phyloP scores from a whole-genome alignment of 2,329 filamentous ascomycete genomes.

The Sclerotinia minor region DNA sequence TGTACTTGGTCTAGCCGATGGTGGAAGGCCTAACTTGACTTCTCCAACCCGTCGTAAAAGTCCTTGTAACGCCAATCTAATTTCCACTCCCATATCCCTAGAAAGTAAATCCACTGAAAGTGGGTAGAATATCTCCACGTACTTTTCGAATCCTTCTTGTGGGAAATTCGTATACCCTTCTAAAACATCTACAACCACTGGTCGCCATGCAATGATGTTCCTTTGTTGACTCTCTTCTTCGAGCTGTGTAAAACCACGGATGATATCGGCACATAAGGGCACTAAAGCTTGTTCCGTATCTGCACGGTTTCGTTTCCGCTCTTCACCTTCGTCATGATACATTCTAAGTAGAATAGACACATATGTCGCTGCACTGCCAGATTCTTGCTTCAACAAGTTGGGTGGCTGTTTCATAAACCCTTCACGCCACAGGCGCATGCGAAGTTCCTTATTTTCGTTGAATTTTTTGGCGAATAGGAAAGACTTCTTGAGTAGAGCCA shows the following conservation, averaged over 20 bases:
- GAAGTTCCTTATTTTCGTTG: slow-evolving; percentile 94
- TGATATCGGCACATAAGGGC: slow-evolving; percentile 92
- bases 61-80: slow-evolving; percentile 74
- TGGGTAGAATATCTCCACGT: slow-evolving; percentile 83
- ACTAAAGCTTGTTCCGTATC: slow-evolving; percentile 92
- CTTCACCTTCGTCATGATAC: slow-evolving; percentile 87
- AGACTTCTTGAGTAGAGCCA: slow-evolving; percentile 91
- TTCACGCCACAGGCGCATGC: slow-evolving; percentile 92
- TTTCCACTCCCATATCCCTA: slow-evolving; percentile 77
- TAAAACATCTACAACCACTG: slow-evolving; percentile 93
- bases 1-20: slow-evolving; percentile 25
- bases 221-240: slow-evolving; percentile 96
- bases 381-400: slow-evolving; percentile 96
- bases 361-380: slow-evolving; percentile 88
- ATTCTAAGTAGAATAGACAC: slow-evolving; percentile 94
- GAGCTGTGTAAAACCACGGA: slow-evolving; percentile 77
- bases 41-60: slow-evolving; percentile 84
- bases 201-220: slow-evolving; percentile 95
- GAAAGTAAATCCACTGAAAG: slow-evolving; percentile 78
- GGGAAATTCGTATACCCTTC: slow-evolving; percentile 90
- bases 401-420: slow-evolving; percentile 99
- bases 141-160: slow-evolving; percentile 72
- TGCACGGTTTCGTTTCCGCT: slow-evolving; percentile 73
- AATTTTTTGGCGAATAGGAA: slow-evolving; percentile 97
- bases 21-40: slow-evolving; percentile 54